Conservation (phyloP, 345 rosid species). For the Barbarea vulgaris region DNA sequence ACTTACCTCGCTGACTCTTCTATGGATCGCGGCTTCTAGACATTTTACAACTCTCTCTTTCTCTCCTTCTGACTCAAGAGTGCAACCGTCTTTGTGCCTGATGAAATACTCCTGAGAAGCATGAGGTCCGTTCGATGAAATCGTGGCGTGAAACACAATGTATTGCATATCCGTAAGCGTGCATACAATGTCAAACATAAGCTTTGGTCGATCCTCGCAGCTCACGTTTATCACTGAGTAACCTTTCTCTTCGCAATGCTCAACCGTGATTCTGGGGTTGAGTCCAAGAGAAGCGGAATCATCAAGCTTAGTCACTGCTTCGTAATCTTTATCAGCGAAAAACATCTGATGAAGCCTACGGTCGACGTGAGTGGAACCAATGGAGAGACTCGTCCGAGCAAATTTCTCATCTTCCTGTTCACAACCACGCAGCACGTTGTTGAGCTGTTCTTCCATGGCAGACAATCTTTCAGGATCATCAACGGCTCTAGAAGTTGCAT, state of each 20-base stretch:
- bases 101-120: conserved; percentile 92
- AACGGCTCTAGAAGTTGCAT: conserved; percentile 55
- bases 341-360: conserved; percentile 93
- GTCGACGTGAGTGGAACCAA: conserved; percentile 87
- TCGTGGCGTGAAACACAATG: conserved; percentile 87
- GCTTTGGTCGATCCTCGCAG: conserved; percentile 87
- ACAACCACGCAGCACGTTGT: conserved; percentile 68
- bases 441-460: conserved; percentile 77
- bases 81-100: conserved; percentile 94
- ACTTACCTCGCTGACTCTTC: conserved; percentile 92
- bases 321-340: conserved; percentile 93
- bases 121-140: conserved; percentile 71
- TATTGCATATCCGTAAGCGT: conserved; percentile 97
- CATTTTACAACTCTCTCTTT: conserved; percentile 87
- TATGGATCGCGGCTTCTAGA: conserved; percentile 79
- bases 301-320: conserved; percentile 48
- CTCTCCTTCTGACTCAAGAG: conserved; percentile 77
- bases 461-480: conserved; percentile 67
- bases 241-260: conserved; percentile 74
- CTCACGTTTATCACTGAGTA: conserved; percentile 76
- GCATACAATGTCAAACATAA: conserved; percentile 91
- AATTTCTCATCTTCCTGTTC: conserved; percentile 62
- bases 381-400: conserved; percentile 69
- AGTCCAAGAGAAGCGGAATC: conserved; percentile 46
- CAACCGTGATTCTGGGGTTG: conserved; percentile 63